Evolutionary conservation across 495 filamentous ascomycete species (phyloP).

Genomic region (Letharia columbiana): DNA sequence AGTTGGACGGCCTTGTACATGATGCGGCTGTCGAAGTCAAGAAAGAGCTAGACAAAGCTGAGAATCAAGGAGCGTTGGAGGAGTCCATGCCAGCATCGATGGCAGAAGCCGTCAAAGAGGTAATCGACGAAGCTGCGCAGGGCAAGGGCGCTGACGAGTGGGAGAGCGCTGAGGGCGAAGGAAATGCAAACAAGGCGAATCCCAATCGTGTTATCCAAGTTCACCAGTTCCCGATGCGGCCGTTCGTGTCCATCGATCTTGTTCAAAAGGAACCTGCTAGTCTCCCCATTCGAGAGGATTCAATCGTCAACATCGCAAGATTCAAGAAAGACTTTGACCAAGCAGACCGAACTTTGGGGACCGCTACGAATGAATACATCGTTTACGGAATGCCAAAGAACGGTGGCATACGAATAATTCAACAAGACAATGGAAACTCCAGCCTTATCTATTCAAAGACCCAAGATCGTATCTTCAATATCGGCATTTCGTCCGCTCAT

Average conservation of each 20-base stretch:
- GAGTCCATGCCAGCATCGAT: constrained; percentile 41
- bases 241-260: constrained; percentile 77
- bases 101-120: constrained; percentile 49
- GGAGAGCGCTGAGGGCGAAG: constrained; percentile 70
- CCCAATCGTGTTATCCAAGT: constrained; percentile 59
- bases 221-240: constrained; percentile 90
- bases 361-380: constrained; percentile 85
- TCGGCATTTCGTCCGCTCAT: constrained; percentile 63
- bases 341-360: constrained; percentile 82
- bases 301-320: constrained; percentile 78
- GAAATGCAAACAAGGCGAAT: constrained; percentile 57
- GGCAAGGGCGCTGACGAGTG: constrained; percentile 54
- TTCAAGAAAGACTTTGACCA: constrained; percentile 98
- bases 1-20: constrained; percentile 36
- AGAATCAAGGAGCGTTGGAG: constrained; percentile 43
- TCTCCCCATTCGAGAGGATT: constrained; percentile 41
- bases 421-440: constrained; percentile 85
- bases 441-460: constrained; percentile 80
- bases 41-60: constrained; percentile 49
- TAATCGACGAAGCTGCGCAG: constrained; percentile 49
- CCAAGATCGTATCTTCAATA: constrained; percentile 86
- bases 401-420: constrained; percentile 82
- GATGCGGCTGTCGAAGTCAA: constrained; percentile 43
- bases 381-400: constrained; percentile 87
- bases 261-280: constrained; percentile 27